Conservation (phyloP, 2,329 filamentous ascomycete genomes). For the Blastomyces gilchristii region DNA sequence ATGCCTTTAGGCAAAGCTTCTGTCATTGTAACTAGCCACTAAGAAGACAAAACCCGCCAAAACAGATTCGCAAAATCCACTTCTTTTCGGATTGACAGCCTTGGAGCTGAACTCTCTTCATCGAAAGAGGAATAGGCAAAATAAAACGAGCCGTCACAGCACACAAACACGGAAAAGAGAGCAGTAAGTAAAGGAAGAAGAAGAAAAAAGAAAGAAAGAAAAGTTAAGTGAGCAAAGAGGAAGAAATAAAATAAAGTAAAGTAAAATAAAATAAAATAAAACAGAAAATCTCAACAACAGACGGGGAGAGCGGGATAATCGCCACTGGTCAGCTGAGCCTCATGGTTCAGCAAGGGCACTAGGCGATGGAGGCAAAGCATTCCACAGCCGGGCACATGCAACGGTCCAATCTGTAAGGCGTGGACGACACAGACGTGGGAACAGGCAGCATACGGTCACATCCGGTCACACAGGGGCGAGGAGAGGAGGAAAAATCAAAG, state of each 20-base stretch:
- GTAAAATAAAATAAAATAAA: neutral
- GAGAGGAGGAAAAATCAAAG: too few species aligned
- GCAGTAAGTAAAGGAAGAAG: neutral
- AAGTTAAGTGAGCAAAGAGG: neutral
- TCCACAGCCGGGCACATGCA: neutral
- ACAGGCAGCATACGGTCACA: too few species aligned
- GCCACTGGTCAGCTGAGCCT: neutral
- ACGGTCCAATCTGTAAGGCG: neutral
- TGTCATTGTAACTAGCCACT: slow-evolving; percentile 24
- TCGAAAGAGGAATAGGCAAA: neutral
- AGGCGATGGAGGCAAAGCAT: neutral
- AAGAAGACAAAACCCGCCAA: neutral
- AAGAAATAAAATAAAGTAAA: neutral
- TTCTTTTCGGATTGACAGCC: slow-evolving; percentile 6
- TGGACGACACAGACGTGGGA: too few species aligned
- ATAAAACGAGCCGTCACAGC: neutral
- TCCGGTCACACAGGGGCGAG: too few species aligned
- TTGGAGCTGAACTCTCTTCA: neutral
- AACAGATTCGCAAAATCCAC: neutral
- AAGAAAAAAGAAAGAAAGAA: neutral
- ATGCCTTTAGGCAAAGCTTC: slow-evolving; percentile 33
- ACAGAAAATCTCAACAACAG: slow-evolving; percentile 1
- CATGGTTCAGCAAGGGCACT: slow-evolving; percentile 1
- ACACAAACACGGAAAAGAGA: neutral
- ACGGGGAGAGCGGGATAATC: neutral